Evolutionary conservation across 192 early-diverging fungal genomes (phyloP).

Genomic region (Linnemannia zychae): DNA sequence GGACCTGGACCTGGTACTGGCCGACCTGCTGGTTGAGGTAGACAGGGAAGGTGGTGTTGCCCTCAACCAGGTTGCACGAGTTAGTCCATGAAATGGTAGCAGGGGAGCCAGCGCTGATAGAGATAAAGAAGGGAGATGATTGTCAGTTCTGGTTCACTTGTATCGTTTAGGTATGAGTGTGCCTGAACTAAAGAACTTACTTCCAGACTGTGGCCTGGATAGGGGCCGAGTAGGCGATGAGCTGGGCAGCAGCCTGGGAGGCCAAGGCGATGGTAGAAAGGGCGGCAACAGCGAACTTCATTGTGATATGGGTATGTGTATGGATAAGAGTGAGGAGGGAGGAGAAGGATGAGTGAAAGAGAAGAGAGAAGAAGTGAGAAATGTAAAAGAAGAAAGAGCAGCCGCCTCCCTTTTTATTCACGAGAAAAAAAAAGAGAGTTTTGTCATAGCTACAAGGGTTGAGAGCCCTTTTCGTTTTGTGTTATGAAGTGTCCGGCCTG

Average conservation of each 20-base stretch:
- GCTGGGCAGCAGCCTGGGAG: slow-evolving; percentile 27
- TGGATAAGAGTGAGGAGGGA: not conserved
- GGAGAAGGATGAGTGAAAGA: not conserved
- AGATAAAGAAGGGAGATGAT: not conserved
- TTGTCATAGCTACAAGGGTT: not conserved
- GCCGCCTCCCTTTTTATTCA: too few relatives aligned
- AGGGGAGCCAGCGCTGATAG: slow-evolving; percentile 14
- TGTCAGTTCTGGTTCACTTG: too few relatives aligned
- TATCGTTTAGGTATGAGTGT: not conserved
- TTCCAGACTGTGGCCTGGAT: slow-evolving; percentile 24
- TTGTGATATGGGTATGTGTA: not conserved
- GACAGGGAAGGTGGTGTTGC: slow-evolving; percentile 43
- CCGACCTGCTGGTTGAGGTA: slow-evolving; percentile 26
- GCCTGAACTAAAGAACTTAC: slow-evolving; percentile 10
- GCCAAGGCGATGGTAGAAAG: slow-evolving; percentile 30
- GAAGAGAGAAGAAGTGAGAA: not conserved
- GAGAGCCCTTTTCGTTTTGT: not conserved
- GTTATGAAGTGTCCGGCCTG: not conserved
- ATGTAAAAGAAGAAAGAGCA: not conserved
- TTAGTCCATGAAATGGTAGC: slow-evolving; percentile 37
- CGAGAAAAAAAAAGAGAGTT: too few relatives aligned
- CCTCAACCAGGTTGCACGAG: slow-evolving; percentile 6
- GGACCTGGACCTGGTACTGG: slow-evolving; percentile 20
- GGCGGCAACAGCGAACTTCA: slow-evolving; percentile 22
- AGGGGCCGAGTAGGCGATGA: slow-evolving; percentile 24